Evolutionary conservation across 2,329 filamentous ascomycete genomes (phyloP).

Genomic region (Colletotrichum musicola): DNA sequence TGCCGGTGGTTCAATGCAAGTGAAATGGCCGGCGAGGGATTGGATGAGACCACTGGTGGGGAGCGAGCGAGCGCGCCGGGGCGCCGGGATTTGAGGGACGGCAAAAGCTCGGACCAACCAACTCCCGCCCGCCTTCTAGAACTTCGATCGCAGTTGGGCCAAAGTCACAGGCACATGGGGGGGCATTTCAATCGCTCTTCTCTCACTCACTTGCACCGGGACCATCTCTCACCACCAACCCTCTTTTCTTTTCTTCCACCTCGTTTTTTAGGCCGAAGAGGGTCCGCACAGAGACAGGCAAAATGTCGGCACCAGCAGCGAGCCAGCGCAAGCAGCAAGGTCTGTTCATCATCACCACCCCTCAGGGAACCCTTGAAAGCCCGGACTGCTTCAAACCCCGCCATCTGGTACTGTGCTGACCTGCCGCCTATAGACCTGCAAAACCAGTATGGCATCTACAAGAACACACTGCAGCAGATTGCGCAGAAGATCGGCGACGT

Average conservation of each 20-base stretch:
- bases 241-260: neutral
- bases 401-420: slow-evolving; percentile 32
- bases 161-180: neutral
- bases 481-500: slow-evolving; percentile 98
- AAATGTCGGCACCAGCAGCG: slow-evolving; percentile 67
- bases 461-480: slow-evolving; percentile 86
- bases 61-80: slow-evolving; percentile 15
- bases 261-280: neutral
- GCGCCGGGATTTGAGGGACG: neutral
- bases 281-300: neutral
- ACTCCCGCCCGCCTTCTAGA: slow-evolving; percentile 19
- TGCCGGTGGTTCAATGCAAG: slow-evolving; percentile 19
- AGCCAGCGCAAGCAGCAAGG: slow-evolving; percentile 78
- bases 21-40: slow-evolving; percentile 26
- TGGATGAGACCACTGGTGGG: slow-evolving; percentile 29
- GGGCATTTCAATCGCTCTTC: neutral
- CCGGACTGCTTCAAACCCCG: neutral
- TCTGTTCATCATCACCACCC: slow-evolving; percentile 49
- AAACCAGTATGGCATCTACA: slow-evolving; percentile 82
- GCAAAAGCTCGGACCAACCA: slow-evolving; percentile 38
- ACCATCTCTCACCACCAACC: slow-evolving; percentile 7
- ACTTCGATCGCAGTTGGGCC: slow-evolving; percentile 24
- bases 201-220: slow-evolving; percentile 14
- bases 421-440: slow-evolving; percentile 74
- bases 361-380: neutral